Evolutionary conservation across 2,329 filamentous ascomycete species (phyloP).

Genomic region (Clarireedia paspali): DNA sequence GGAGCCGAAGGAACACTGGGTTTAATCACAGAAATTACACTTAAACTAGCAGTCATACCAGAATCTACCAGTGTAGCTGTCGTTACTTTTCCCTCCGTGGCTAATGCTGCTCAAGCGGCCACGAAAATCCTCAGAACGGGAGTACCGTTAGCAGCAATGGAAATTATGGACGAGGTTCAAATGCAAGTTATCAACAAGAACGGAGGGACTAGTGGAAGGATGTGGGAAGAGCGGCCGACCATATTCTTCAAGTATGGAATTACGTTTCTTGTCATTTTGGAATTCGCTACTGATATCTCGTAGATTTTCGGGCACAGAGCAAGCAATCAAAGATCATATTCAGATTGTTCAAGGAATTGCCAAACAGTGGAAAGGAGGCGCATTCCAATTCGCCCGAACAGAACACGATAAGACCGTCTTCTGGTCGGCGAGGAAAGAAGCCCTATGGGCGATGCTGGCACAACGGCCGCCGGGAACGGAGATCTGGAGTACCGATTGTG

Average conservation of each 20-base stretch:
- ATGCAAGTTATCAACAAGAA: conserved; percentile 73
- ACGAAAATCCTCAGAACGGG: conserved; percentile 60
- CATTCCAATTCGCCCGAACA: conserved; percentile 68
- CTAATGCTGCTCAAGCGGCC: conserved; percentile 64
- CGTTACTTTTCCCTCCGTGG: conserved; percentile 67
- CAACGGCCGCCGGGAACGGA: conserved; percentile 57
- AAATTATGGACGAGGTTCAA: conserved; percentile 80
- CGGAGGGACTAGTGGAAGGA: conserved; percentile 55
- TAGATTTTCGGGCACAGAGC: conserved; percentile 64
- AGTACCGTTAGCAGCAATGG: conserved; percentile 33
- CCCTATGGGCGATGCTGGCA: conserved; percentile 71
- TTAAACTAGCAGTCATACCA: conserved; percentile 70
- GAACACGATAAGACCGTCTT: conserved; percentile 62
- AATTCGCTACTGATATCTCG: not conserved
- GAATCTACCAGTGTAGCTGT: conserved; percentile 70
- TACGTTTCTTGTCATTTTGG: not conserved
- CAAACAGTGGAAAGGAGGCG: conserved; percentile 50
- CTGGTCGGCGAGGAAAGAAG: conserved; percentile 76
- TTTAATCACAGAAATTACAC: conserved; percentile 73
- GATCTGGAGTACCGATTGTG: conserved; percentile 71
- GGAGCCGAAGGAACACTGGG: conserved; percentile 77
- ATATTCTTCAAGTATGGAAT: conserved; percentile 60
- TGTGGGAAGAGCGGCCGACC: conserved; percentile 67
- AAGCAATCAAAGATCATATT: conserved; percentile 69
- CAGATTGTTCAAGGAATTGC: conserved; percentile 58